Percentiles rank a stretch among this genome's conserved stretches.
phyloP scores from a whole-genome alignment of 1,139 yeast genomes.

The Citeromyces hawaiiensis region DNA sequence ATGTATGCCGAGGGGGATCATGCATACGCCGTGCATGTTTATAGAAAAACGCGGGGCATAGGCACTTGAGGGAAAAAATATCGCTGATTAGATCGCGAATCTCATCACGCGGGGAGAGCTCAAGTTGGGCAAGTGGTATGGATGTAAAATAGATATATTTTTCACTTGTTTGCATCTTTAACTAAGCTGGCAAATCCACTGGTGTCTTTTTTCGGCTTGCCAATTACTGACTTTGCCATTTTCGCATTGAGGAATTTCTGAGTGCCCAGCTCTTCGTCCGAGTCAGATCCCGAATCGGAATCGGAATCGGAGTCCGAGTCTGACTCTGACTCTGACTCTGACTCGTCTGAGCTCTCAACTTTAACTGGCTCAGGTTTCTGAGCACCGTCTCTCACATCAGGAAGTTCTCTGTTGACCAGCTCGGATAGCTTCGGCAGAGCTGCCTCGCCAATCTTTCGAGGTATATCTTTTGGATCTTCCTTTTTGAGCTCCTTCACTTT shows the following conservation, averaged over 20 bases:
- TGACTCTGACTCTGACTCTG: constrained; percentile 13
- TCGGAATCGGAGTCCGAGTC: constrained; percentile 10
- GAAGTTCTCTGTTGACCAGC: constrained; percentile 44
- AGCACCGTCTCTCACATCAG: constrained; percentile 40
- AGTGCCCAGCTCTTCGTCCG: constrained; percentile 13
- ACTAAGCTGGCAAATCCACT: constrained; percentile 37
- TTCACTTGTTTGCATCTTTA: constrained; percentile 28
- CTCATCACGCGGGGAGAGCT: neutral
- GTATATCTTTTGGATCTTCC: neutral
- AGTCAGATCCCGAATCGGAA: constrained; percentile 15
- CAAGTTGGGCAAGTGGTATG: neutral
- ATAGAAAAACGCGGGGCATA: no score
- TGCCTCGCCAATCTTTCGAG: constrained; percentile 7
- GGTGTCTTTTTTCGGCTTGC: constrained; percentile 23
- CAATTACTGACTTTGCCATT: constrained; percentile 23
- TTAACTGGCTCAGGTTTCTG: constrained; percentile 9
- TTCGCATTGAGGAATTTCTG: constrained; percentile 23
- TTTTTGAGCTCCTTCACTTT: no score
- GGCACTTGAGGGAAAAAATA: neutral
- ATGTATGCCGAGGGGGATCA: no score
- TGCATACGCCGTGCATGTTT: no score
- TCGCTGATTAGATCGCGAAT: neutral
- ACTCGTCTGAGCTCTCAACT: constrained; percentile 7
- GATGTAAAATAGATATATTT: neutral
- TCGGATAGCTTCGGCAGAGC: constrained; percentile 42